phyloP scores from a whole-genome alignment of 352 stramenopile species.

The Phytophthora foliorum region DNA sequence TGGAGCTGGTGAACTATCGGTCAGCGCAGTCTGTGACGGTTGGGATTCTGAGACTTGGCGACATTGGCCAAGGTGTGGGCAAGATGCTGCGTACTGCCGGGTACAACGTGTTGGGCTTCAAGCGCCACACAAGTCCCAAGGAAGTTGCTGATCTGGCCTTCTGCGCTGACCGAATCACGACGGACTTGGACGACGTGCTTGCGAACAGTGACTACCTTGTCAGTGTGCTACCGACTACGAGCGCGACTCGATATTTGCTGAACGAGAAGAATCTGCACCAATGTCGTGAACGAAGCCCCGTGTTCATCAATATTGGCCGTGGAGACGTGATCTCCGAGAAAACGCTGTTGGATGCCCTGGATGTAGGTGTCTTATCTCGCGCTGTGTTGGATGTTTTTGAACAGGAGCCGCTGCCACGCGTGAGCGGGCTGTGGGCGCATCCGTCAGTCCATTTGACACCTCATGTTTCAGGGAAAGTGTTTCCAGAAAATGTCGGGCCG shows the following conservation, averaged over 20 bases:
- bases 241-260: slow-evolving; percentile 66
- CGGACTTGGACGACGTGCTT: slow-evolving; percentile 52
- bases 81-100: slow-evolving; percentile 49
- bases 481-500: slow-evolving; percentile 65
- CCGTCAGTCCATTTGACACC: slow-evolving; percentile 68
- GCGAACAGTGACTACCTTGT: slow-evolving; percentile 75
- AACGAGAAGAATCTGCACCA: slow-evolving; percentile 53
- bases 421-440: slow-evolving; percentile 66
- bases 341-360: slow-evolving; percentile 63
- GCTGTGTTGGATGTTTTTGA: slow-evolving; percentile 57
- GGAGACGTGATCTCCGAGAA: slow-evolving; percentile 75
- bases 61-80: slow-evolving; percentile 61
- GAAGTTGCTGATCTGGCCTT: slow-evolving; percentile 11
- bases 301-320: slow-evolving; percentile 90
- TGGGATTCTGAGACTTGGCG: slow-evolving; percentile 55
- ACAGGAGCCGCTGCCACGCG: slow-evolving; percentile 38
- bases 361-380: slow-evolving; percentile 54
- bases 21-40: slow-evolving; percentile 52
- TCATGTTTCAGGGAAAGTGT: slow-evolving; percentile 77
- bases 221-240: slow-evolving; percentile 81
- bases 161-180: slow-evolving; percentile 49
- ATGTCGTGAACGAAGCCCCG: slow-evolving; percentile 56
- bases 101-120: slow-evolving; percentile 75
- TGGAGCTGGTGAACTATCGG: slow-evolving; percentile 47
- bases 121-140: slow-evolving; percentile 40